Evolutionary conservation across 805 yeast genomes (phyloP).

Genomic region (Cyberlindnera maritima): DNA sequence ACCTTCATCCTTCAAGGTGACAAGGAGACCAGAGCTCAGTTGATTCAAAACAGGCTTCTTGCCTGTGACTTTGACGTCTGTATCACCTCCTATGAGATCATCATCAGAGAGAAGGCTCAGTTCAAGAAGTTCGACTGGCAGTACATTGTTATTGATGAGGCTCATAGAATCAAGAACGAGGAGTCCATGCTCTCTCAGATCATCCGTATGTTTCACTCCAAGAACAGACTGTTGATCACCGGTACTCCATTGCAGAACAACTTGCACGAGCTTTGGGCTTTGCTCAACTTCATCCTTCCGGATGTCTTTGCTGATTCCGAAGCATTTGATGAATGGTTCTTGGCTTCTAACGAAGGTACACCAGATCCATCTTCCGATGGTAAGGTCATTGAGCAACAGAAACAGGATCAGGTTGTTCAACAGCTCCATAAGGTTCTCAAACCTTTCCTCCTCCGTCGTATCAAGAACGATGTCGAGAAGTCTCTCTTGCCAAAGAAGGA

Average conservation of each 20-base stretch:
- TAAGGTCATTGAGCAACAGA: conserved; percentile 32
- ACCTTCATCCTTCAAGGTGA: conserved; percentile 73
- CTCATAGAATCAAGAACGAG: conserved; percentile 79
- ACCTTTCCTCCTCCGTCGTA: conserved; percentile 74
- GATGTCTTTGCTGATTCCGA: conserved; percentile 74
- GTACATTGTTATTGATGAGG: conserved; percentile 78
- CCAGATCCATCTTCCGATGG: conserved; percentile 34
- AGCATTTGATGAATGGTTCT: conserved; percentile 75
- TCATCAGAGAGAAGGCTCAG: conserved; percentile 67
- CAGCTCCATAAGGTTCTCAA: conserved; percentile 74
- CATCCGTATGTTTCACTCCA: conserved; percentile 67
- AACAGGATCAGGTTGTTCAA: conserved; percentile 52
- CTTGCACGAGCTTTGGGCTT: conserved; percentile 78
- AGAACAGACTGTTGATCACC: conserved; percentile 67
- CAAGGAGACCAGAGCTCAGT: conserved; percentile 58
- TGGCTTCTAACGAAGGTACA: conserved; percentile 28
- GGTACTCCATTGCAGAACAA: conserved; percentile 85
- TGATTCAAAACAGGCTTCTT: conserved; percentile 49
- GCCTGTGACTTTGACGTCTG: conserved; percentile 70
- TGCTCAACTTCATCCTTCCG: conserved; percentile 71
- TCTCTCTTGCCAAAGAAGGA: conserved; percentile 75
- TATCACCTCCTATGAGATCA: conserved; percentile 63
- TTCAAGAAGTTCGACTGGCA: conserved; percentile 71
- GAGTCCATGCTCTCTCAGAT: conserved; percentile 60
- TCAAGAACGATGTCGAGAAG: conserved; percentile 79